Conservation (phyloP, 148 eudicot species). For the Dianthus caryophyllus region DNA sequence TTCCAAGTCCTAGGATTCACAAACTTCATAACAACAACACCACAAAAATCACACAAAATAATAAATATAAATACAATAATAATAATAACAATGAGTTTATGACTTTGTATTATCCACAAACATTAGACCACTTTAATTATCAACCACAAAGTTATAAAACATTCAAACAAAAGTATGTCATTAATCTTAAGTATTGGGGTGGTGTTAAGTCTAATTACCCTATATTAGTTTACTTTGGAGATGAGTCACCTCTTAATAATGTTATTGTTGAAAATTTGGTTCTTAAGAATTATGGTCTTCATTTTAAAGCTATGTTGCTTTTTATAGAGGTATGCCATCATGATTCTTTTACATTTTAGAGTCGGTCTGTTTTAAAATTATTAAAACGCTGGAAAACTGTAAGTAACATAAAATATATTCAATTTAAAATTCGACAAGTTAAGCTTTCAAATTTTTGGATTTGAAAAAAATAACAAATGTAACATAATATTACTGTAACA, state of each 20-base stretch:
- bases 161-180: constrained; percentile 27
- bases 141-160: constrained; percentile 22
- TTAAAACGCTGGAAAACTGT: no score
- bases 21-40: background rate
- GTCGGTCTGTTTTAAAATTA: no score
- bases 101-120: constrained; percentile 20
- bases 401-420: no score
- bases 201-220: constrained; percentile 23
- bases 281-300: constrained; percentile 23
- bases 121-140: constrained; percentile 30
- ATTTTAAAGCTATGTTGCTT: constrained; percentile 22
- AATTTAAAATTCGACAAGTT: no score
- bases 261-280: background rate
- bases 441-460: no score
- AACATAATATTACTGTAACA: no score
- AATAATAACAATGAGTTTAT: constrained; percentile 9
- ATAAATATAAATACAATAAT: no score
- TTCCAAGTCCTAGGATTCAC: background rate
- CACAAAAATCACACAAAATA: background rate
- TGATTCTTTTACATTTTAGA: background rate
- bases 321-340: constrained; percentile 19
- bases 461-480: no score
- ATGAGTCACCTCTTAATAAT: constrained; percentile 17
- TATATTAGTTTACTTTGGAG: constrained; percentile 26
- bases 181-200: constrained; percentile 24